Evolutionary conservation across 2,329 filamentous ascomycete genomes (phyloP).

Genomic region (Sporothrix humicola): DNA sequence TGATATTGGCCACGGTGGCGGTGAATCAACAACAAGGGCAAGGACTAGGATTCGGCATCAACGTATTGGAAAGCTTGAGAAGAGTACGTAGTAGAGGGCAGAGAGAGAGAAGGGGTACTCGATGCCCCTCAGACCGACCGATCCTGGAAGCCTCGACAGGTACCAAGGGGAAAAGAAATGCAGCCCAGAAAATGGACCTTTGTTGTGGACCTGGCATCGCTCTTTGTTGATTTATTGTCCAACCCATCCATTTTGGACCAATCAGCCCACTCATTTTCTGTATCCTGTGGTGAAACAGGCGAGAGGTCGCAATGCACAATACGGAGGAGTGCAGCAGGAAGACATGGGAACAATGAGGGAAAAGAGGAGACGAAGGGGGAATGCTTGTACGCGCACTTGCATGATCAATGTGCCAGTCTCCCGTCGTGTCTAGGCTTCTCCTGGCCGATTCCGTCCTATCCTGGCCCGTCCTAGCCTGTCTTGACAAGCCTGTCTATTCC

Average conservation of each 20-base stretch:
- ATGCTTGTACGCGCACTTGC: background rate
- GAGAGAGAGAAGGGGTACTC: too few species aligned
- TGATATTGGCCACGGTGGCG: slow-evolving; percentile 5
- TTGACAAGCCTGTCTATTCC: slow-evolving; percentile 24
- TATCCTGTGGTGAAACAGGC: slow-evolving; percentile 18
- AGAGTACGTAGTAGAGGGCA: too few species aligned
- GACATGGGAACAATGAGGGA: background rate
- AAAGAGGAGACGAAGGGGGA: background rate
- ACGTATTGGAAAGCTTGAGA: too few species aligned
- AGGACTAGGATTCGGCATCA: background rate
- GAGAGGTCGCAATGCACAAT: slow-evolving; percentile 18
- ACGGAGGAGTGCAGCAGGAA: background rate
- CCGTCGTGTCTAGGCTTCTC: too few species aligned
- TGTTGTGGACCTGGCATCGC: background rate
- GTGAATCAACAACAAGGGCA: slow-evolving; percentile 18
- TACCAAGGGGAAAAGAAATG: background rate
- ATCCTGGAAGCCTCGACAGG: background rate
- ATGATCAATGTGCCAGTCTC: background rate
- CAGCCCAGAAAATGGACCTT: background rate
- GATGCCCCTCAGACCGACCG: background rate
- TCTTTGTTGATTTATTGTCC: slow-evolving; percentile 1
- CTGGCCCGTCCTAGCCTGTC: background rate
- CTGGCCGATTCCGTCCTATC: too few species aligned
- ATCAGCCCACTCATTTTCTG: background rate
- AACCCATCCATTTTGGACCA: slow-evolving; percentile 7